Percentiles rank a stretch among this genome's conserved stretches.
Evolutionary conservation across 805 yeast genomes (phyloP).

Genomic region (Candida nemodendra): DNA sequence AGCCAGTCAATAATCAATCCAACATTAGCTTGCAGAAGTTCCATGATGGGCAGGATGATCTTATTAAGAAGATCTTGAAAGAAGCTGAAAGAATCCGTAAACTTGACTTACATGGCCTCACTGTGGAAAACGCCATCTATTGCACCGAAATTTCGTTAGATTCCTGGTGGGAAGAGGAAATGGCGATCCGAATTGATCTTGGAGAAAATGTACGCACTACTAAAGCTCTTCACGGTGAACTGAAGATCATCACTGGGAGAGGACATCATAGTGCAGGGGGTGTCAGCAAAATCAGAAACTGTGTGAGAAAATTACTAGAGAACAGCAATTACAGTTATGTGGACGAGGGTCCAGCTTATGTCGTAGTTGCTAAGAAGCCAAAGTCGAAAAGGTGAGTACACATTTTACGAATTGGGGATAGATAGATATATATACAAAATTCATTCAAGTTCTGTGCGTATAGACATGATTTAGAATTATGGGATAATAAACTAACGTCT

Average conservation of each 20-base stretch:
- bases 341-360: conserved; percentile 45
- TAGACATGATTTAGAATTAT: conserved; percentile 3
- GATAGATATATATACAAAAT: conserved; percentile 6
- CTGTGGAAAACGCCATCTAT: conserved; percentile 45
- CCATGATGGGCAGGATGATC: neutral
- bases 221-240: conserved; percentile 39
- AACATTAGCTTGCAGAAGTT: no score
- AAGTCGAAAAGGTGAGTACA: neutral
- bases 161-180: conserved; percentile 67
- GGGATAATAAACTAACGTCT: conserved; percentile 15
- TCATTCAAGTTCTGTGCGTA: conserved; percentile 1
- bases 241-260: conserved; percentile 61
- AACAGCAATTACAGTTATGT: conserved; percentile 40
- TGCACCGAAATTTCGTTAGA: conserved; percentile 37
- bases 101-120: conserved; percentile 59
- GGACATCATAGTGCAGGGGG: conserved; percentile 70
- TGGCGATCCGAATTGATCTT: conserved; percentile 38
- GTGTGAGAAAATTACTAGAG: conserved; percentile 42
- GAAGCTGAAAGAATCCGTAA: conserved; percentile 20
- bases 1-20: no score
- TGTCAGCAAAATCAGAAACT: conserved; percentile 43
- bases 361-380: conserved; percentile 40
- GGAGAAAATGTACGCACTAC: conserved; percentile 37
- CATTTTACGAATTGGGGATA: neutral
- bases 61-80: neutral